Percentiles rank a stretch among this genome's conserved stretches.
Conservation (phyloP, 768 basidiomycete genomes). For the Trametes meyenii region DNA sequence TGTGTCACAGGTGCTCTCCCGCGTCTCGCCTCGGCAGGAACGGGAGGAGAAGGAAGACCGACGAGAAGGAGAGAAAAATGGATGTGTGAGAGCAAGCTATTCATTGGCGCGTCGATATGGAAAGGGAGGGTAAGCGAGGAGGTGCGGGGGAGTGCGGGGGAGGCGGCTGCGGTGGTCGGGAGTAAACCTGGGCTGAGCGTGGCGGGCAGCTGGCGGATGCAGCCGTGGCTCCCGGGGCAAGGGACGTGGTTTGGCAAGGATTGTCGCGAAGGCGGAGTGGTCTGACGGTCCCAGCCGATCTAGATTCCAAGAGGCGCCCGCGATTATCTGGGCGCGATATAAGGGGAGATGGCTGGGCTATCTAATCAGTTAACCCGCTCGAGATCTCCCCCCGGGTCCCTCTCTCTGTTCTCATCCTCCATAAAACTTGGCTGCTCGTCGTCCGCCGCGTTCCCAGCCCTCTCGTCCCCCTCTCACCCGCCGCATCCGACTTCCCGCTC, state of each 20-base stretch:
- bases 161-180: not conserved
- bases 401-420: slow-evolving; percentile 24
- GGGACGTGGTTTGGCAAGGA: not conserved
- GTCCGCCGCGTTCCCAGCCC: slow-evolving; percentile 34
- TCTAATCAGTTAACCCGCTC: slow-evolving; percentile 55
- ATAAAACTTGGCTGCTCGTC: slow-evolving; percentile 27
- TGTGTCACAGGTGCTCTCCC: not conserved
- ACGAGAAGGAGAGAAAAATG: no score
- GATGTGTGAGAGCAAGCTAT: no score
- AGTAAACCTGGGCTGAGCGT: no score
- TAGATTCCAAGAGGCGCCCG: slow-evolving; percentile 10
- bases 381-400: slow-evolving; percentile 20
- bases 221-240: not conserved
- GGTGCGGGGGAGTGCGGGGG: no score
- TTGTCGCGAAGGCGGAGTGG: slow-evolving; percentile 2
- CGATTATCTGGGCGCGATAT: slow-evolving; percentile 24
- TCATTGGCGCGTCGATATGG: no score
- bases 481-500: slow-evolving; percentile 6
- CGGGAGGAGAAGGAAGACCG: not conserved
- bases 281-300: slow-evolving; percentile 3
- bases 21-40: not conserved
- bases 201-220: not conserved
- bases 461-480: slow-evolving; percentile 18
- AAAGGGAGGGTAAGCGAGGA: no score
- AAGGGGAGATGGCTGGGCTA: slow-evolving; percentile 35